A percentile compares a stretch with the other conserved stretches of the same genome.
Conservation (phyloP, 805 yeast species). For the Candida parachauliodes region DNA sequence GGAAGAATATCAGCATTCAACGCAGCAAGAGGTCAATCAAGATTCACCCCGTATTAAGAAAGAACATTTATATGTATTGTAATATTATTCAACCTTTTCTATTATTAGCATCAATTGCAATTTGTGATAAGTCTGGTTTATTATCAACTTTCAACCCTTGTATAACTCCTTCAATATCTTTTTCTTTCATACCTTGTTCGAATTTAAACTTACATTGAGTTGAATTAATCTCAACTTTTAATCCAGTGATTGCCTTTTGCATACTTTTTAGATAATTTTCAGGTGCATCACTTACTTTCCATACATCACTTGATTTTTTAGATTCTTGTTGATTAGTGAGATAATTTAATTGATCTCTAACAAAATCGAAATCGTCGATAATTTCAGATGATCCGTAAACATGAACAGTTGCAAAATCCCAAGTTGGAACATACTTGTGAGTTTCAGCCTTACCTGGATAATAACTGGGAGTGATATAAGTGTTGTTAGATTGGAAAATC, state of each 20-base stretch:
- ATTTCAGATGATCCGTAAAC: constrained; percentile 48
- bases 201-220: constrained; percentile 55
- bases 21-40: constrained; percentile 11
- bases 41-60: constrained; percentile 18
- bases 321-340: constrained; percentile 48
- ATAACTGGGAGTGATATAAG: constrained; percentile 58
- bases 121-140: constrained; percentile 22
- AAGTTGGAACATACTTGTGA: constrained; percentile 66
- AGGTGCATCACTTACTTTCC: constrained; percentile 61
- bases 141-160: constrained; percentile 43
- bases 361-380: constrained; percentile 43
- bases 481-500: constrained; percentile 48
- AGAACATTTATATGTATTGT: constrained; percentile 2
- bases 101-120: constrained; percentile 18
- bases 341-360: constrained; percentile 40
- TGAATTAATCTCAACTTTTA: constrained; percentile 47
- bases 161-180: constrained; percentile 51
- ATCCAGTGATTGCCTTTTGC: constrained; percentile 52
- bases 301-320: constrained; percentile 32
- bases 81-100: constrained; percentile 12
- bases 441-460: constrained; percentile 54
- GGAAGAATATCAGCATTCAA: constrained; percentile 10
- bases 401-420: constrained; percentile 62
- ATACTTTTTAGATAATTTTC: constrained; percentile 38
- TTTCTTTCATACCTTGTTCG: constrained; percentile 45